Evolutionary conservation across 1,284 basidiomycete genomes (phyloP).

Genomic region (Cryptococcus depauperatus): DNA sequence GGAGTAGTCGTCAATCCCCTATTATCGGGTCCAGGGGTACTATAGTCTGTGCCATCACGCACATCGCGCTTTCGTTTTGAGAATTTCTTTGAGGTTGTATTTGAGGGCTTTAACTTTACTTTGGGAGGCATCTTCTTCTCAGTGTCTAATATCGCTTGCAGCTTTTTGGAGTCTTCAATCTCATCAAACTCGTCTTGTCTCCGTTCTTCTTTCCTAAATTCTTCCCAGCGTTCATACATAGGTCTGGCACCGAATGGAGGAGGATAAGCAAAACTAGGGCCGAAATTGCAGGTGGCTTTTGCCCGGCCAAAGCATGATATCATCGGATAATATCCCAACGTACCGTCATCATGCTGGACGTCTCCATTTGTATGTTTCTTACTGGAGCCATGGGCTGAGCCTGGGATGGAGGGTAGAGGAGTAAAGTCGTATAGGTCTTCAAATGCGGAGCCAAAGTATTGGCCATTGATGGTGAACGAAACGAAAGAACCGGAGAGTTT

Average conservation of each 20-base stretch:
- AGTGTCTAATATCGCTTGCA: slow-evolving; percentile 21
- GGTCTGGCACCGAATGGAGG: slow-evolving; percentile 46
- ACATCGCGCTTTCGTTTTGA: slow-evolving; percentile 1
- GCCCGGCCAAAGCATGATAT: slow-evolving; percentile 89
- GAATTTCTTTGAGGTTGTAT: background rate
- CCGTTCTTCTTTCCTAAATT: slow-evolving; percentile 34
- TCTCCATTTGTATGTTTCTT: slow-evolving; percentile 57
- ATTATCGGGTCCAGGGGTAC: background rate
- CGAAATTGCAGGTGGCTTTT: slow-evolving; percentile 74
- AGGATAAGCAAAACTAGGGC: slow-evolving; percentile 71
- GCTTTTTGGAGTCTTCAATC: slow-evolving; percentile 15
- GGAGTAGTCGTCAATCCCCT: background rate
- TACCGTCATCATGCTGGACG: slow-evolving; percentile 87
- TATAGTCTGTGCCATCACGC: background rate
- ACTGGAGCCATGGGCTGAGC: slow-evolving; percentile 45
- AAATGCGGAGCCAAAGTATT: slow-evolving; percentile 77
- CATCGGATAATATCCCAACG: slow-evolving; percentile 90
- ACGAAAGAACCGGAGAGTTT: slow-evolving; percentile 65
- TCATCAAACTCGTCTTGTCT: slow-evolving; percentile 41
- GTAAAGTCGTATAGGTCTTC: slow-evolving; percentile 83
- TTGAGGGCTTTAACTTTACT: background rate
- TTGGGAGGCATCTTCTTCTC: slow-evolving; percentile 8
- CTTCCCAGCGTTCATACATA: slow-evolving; percentile 36
- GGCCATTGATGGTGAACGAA: slow-evolving; percentile 88
- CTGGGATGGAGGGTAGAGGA: slow-evolving; percentile 56